These are phyloP conservation scores for Vitis amurensis DNA, from an alignment of 164 flowering plant species.

Conservation along the genomic window DNA sequence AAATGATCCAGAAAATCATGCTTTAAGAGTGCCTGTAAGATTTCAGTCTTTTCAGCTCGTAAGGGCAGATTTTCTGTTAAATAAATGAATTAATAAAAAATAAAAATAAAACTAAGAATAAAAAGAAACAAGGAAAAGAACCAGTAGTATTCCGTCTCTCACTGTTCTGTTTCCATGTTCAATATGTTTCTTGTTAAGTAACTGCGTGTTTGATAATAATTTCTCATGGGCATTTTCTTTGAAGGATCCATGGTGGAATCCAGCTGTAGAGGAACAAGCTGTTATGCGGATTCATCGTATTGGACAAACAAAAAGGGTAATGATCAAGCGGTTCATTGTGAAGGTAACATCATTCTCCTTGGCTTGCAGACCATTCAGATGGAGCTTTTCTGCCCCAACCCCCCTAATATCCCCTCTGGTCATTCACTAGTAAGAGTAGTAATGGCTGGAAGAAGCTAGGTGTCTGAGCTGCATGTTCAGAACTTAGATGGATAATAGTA, in stretches of 20 bases:
- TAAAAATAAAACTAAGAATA: too few species aligned
- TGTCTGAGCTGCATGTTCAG: neutral
- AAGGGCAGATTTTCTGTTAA: neutral
- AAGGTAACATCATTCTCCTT: neutral
- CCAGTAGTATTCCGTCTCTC: too few species aligned
- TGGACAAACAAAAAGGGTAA: too few species aligned
- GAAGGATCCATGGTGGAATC: constrained; percentile 14
- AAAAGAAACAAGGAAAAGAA: too few species aligned
- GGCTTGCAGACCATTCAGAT: neutral
- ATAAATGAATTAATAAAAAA: too few species aligned
- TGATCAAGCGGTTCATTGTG: too few species aligned
- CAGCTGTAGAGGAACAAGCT: too few species aligned
- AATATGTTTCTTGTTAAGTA: neutral
- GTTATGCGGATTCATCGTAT: too few species aligned
- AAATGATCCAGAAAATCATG: neutral
- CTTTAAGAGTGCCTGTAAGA: neutral
- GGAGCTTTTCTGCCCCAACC: too few species aligned
- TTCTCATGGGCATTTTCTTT: constrained; percentile 1
- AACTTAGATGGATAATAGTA: neutral
- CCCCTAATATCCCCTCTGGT: neutral
- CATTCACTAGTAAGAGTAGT: too few species aligned
- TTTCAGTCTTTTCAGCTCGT: neutral
- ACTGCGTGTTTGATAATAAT: neutral
- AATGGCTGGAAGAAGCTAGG: too few species aligned
- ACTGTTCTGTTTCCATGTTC: neutral